phyloP scores from a whole-genome alignment of 192 early-diverging fungal genomes.

The Entomortierella parvispora region DNA sequence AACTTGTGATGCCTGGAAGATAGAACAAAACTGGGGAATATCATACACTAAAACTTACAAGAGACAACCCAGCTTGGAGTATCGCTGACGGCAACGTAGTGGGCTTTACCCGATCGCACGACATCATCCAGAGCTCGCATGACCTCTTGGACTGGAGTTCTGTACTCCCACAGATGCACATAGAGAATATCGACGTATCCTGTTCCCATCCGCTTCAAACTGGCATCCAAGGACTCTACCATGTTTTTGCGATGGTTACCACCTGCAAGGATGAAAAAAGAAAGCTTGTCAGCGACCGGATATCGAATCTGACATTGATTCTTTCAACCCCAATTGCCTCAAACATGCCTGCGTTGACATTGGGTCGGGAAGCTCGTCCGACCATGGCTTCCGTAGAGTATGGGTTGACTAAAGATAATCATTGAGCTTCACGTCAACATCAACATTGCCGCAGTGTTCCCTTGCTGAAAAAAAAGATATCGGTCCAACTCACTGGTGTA shows the following conservation, averaged over 20 bases:
- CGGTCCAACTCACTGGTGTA: constrained; percentile 34
- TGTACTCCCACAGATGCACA: constrained; percentile 57
- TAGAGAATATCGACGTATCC: constrained; percentile 59
- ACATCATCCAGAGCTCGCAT: constrained; percentile 76
- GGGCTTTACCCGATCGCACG: constrained; percentile 69
- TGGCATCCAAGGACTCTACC: constrained; percentile 61
- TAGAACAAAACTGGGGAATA: no score
- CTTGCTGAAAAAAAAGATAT: neutral
- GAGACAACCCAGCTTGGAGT: constrained; percentile 65
- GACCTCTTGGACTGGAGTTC: constrained; percentile 73
- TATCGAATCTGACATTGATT: neutral
- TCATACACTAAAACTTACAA: constrained; percentile 24
- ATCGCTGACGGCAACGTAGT: constrained; percentile 61
- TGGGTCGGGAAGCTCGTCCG: constrained; percentile 10
- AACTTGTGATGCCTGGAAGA: no score
- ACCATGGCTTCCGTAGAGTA: constrained; percentile 5
- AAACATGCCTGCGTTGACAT: constrained; percentile 32
- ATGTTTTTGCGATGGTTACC: constrained; percentile 56
- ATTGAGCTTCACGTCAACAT: neutral
- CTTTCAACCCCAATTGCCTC: neutral
- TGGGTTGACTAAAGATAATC: constrained; percentile 10
- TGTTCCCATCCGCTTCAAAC: constrained; percentile 62
- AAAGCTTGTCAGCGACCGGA: no score
- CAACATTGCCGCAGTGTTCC: neutral
- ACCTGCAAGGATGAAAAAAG: constrained; percentile 3